Conservation (phyloP, 2,329 filamentous ascomycete species). For the Alternaria dauci region DNA sequence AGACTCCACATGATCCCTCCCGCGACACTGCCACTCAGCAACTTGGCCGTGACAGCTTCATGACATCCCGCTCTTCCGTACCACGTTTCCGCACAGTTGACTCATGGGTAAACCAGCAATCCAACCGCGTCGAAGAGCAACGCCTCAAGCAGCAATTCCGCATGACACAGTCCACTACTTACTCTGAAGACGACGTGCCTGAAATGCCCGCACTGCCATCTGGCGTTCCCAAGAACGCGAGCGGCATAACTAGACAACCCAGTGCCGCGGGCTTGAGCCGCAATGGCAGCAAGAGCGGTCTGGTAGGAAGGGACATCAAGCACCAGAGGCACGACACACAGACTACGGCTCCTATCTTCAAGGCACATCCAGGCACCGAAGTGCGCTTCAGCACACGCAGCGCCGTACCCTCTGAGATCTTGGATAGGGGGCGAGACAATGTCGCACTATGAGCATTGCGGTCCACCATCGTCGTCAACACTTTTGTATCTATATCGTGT, state of each 20-base stretch:
- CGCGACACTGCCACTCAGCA: constrained; percentile 38
- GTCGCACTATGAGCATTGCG: constrained; percentile 24
- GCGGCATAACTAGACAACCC: constrained; percentile 9
- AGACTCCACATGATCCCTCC: constrained; percentile 47
- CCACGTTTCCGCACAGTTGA: constrained; percentile 53
- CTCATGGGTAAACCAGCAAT: constrained; percentile 53
- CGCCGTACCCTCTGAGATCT: constrained; percentile 49
- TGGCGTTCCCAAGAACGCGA: constrained; percentile 40
- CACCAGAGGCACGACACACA: constrained; percentile 48
- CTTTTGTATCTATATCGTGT: neutral
- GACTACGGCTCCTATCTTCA: constrained; percentile 53
- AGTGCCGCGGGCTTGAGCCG: constrained; percentile 20
- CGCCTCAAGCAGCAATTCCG: constrained; percentile 48
- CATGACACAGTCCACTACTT: constrained; percentile 41
- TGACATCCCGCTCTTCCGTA: constrained; percentile 48
- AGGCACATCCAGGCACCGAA: constrained; percentile 51
- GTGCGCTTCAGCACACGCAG: constrained; percentile 51
- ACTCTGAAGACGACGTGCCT: constrained; percentile 26
- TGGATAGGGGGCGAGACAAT: constrained; percentile 43
- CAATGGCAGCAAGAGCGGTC: constrained; percentile 23
- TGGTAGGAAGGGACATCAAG: constrained; percentile 44
- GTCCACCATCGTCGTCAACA: neutral
- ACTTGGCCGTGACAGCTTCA: constrained; percentile 46
- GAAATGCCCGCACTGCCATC: constrained; percentile 25
- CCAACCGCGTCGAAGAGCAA: constrained; percentile 48